Evolutionary conservation across 305 asterid species (phyloP).

Genomic region (Fraxinus ornus): DNA sequence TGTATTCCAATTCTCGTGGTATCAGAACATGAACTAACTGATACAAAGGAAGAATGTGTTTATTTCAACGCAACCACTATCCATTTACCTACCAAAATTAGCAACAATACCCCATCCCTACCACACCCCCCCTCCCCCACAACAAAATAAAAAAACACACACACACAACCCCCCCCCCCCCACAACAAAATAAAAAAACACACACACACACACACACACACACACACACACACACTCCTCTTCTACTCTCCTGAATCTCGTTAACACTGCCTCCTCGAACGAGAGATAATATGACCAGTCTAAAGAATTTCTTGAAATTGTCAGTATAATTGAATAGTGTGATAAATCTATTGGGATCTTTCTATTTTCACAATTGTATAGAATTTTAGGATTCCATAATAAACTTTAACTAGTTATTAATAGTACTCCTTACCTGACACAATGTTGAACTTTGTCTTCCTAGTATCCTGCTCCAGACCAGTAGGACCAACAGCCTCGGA

Average conservation of each 20-base stretch:
- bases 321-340: not conserved
- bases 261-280: not conserved
- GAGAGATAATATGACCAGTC: not conserved
- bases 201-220: too few relatives aligned
- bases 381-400: not conserved
- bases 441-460: slow-evolving; percentile 54
- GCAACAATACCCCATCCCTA: not conserved
- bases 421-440: slow-evolving; percentile 49
- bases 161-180: too few relatives aligned
- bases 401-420: not conserved
- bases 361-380: not conserved
- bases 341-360: not conserved
- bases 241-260: not conserved
- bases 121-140: too few relatives aligned
- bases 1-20: not conserved
- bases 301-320: not conserved
- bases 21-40: not conserved
- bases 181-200: too few relatives aligned
- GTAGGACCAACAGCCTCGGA: slow-evolving; percentile 49
- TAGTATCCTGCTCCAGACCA: slow-evolving; percentile 42
- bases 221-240: not conserved
- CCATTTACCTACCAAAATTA: not conserved
- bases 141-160: too few relatives aligned
- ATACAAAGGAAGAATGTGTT: not conserved
- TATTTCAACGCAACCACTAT: not conserved